Evolutionary conservation across 805 yeast species (phyloP).

Genomic region (Lipomyces anomalus): DNA sequence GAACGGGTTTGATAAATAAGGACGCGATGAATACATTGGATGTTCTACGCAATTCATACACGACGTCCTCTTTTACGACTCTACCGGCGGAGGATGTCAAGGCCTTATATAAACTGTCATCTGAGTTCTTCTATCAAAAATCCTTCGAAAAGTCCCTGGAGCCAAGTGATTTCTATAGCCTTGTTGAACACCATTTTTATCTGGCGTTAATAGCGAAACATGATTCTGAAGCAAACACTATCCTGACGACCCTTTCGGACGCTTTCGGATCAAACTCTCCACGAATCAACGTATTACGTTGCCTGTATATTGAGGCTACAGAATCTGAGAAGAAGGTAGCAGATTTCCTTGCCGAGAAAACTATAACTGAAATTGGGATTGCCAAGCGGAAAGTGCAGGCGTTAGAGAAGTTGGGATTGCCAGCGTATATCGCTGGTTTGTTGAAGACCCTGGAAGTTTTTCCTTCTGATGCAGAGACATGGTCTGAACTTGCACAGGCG

Average conservation of each 20-base stretch:
- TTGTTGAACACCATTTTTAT: conserved; percentile 69
- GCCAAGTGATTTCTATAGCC: conserved; percentile 44
- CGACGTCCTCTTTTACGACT: conserved; percentile 13
- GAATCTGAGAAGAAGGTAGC: conserved; percentile 39
- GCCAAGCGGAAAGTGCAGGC: conserved; percentile 33
- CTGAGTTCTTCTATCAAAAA: conserved; percentile 27
- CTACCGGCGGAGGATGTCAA: conserved; percentile 6
- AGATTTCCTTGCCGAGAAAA: conserved; percentile 35
- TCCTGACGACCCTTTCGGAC: conserved; percentile 61
- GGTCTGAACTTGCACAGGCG: conserved; percentile 71
- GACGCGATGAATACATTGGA: conserved; percentile 14
- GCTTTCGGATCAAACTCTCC: conserved; percentile 55
- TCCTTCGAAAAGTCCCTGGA: conserved; percentile 28
- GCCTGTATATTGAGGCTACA: conserved; percentile 53
- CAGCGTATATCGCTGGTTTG: conserved; percentile 50
- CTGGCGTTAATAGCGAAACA: conserved; percentile 54
- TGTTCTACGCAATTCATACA: conserved; percentile 7
- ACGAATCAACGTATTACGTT: conserved; percentile 49
- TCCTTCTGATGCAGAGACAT: conserved; percentile 70
- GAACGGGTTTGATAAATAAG: no score
- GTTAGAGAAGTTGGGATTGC: conserved; percentile 27
- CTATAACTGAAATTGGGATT: conserved; percentile 26
- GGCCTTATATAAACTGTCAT: conserved; percentile 8
- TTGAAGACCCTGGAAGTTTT: conserved; percentile 50
- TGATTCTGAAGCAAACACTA: conserved; percentile 65